Evolutionary conservation across 257 asterid genomes (phyloP), one percentile per base, ranked within the genome.

Genomic region (Solanum lignicaule): DNA sequence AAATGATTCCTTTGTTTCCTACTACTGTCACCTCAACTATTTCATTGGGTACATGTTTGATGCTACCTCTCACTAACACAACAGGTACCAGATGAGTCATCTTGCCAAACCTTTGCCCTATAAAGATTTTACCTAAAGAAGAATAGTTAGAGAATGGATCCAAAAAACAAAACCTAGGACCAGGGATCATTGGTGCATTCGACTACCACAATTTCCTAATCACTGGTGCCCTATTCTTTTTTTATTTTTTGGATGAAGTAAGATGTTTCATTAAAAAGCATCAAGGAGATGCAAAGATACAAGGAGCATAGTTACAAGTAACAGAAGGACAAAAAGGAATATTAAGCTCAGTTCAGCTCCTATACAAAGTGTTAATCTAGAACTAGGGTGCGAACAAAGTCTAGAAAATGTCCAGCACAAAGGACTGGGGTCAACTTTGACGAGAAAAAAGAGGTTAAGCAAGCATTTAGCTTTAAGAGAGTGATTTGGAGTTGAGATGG

Each of bases 61-160:
- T 55, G 65, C 74, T 66, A 66, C 20, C 35, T 25, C 74, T 29
- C 74, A 25, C 74, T 66, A 66, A 27, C 74, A 60, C 69, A 23
- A 66, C 38, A 68, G 11, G 21, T 29, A 68, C 36, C 23, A 5
- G 36, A 29, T 68, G 66, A 58, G 2, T 93, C 94, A 83, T 91
- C 90, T 5, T 46, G 90, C 2, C 27, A 58, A 58, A 58, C 13
- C 68, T 58, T 58, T 35, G 18, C 82, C 82, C 82, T 35, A 73
- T 73, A 9, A 73, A 35, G 18, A 55, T 33, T 35, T 73, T 6
- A 35, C 82, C 31, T 74, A 74, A 74, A 74, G 18, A 74, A 74
- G 82, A 74, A 74, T 21, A 74, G 31, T 1, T 11, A 74, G 82
- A 73, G 46, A 74, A 65, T 65, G 18, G 72, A 65, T 65, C 0